Base-by-base conservation (phyloP, 495 filamentous ascomycete species). In the Aspergillus panamensis region DNA sequence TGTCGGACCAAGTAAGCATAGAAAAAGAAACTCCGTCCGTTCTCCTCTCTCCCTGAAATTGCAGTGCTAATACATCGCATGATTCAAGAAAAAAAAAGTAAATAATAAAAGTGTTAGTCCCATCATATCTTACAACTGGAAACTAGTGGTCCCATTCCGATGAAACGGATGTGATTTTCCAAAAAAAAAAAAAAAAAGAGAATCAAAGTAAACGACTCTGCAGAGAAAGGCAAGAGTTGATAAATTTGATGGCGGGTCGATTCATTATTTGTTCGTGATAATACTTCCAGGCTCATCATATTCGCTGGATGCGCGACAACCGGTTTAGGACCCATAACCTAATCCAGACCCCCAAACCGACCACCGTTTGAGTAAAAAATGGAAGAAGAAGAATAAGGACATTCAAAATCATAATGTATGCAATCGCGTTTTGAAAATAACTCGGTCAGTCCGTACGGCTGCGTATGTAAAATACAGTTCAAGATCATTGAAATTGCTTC, bases 231-330 rank as follows among this genome's bases (percentile, higher is more conserved):
- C 10, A 39, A 39, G 14, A 3, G 10, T 39, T 3, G 35, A n/a
- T 39, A 39, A 12, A 39, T 39, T 25, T 25, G 14, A 8, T 39
- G 9, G 33, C 25, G n/a, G 25, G 25, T 2, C 13, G 14, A 14
- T 19, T 43, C 48, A 10, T 51, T 32, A 64, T 64, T 64, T 55
- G 58, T 49, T 53, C 37, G 51, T 58, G 59, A 43, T 65, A 51
- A 53, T 59, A 47, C 49, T 54, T 57, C 62, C 62, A 37, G 49
- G 42, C 30, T 48, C 45, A 35, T 12, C 33, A 35, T n/a, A 54
- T 60, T 55, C 43, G 53, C 31, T 17, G 16, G 12, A 44, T 10
- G 16, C 6, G 25, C 25, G 25, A 25, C 16, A 45, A 10, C 19
- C 20, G n/a, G 16, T 10, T 39, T 39, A 39, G 3, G 35, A 44